A percentile compares a stretch with the other conserved stretches of the same genome.
These are phyloP conservation scores for Ustilago loliicola DNA, from an alignment of 1,284 basidiomycete genomes.

Conservation along the genomic window DNA sequence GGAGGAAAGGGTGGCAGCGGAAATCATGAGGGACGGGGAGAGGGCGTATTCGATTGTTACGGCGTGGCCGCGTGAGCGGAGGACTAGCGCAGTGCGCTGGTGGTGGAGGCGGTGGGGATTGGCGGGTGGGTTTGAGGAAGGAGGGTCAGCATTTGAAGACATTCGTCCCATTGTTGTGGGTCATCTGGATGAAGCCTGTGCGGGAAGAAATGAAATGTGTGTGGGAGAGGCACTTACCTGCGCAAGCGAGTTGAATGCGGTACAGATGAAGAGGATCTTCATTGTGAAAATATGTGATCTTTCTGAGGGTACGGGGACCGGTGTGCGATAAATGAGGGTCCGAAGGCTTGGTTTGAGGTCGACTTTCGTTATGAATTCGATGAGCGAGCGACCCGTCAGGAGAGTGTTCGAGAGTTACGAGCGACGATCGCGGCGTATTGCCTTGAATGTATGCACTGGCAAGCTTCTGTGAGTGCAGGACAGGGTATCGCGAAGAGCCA, in stretches of 20 bases:
- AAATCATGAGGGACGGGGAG: constrained; percentile 71
- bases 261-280: constrained; percentile 72
- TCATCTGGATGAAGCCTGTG: not conserved
- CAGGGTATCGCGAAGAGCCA: not conserved
- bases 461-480: not conserved
- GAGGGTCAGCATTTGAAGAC: not conserved
- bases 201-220: too few species aligned
- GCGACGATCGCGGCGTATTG: not conserved
- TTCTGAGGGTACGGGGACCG: not conserved
- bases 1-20: constrained; percentile 68
- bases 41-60: constrained; percentile 72
- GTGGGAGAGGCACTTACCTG: constrained; percentile 25
- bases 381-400: not conserved
- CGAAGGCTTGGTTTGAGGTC: not conserved
- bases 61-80: constrained; percentile 69
- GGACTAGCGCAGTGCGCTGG: constrained; percentile 66
- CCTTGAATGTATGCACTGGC: not conserved
- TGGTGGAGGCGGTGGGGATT: not conserved
- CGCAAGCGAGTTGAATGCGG: constrained; percentile 72
- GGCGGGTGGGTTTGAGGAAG: not conserved
- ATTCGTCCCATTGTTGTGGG: not conserved
- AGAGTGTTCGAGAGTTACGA: not conserved
- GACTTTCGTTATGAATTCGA: not conserved
- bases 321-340: not conserved
- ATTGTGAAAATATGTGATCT: constrained; percentile 18